phyloP scores from a whole-genome alignment of 192 early-diverging fungal genomes.

The Rhizophlyctis rosea region DNA sequence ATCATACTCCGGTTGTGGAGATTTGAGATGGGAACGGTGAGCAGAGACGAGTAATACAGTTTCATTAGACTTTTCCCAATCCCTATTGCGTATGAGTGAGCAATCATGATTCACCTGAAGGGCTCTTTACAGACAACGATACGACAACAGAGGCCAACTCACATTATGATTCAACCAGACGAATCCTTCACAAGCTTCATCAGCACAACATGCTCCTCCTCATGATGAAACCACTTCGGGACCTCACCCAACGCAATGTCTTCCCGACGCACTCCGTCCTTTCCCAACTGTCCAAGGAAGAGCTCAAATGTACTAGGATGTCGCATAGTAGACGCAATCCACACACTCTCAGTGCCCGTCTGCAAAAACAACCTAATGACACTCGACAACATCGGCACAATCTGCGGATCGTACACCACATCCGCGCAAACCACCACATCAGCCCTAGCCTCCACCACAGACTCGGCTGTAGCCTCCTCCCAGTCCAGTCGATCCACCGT shows the following conservation, averaged over 20 bases:
- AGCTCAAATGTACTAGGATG: conserved; percentile 10
- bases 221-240: neutral
- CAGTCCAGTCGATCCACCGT: conserved; percentile 19
- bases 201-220: conserved; percentile 3
- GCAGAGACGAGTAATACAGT: too few relatives aligned
- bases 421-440: conserved; percentile 33
- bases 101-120: too few relatives aligned
- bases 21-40: too few relatives aligned
- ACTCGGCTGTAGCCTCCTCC: conserved; percentile 13
- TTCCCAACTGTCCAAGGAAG: conserved; percentile 5
- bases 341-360: conserved; percentile 2
- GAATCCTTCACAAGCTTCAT: too few relatives aligned
- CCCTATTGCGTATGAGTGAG: too few relatives aligned
- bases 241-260: neutral
- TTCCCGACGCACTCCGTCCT: neutral
- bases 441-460: neutral
- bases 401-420: conserved; percentile 37
- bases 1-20: too few relatives aligned
- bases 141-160: too few relatives aligned
- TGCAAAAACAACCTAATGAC: conserved; percentile 23
- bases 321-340: conserved; percentile 16
- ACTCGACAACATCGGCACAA: conserved; percentile 26
- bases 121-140: too few relatives aligned
- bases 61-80: too few relatives aligned
- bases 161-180: too few relatives aligned